Conservation (phyloP, 2,329 filamentous ascomycete genomes). For the Paramyrothecium sp. region DNA sequence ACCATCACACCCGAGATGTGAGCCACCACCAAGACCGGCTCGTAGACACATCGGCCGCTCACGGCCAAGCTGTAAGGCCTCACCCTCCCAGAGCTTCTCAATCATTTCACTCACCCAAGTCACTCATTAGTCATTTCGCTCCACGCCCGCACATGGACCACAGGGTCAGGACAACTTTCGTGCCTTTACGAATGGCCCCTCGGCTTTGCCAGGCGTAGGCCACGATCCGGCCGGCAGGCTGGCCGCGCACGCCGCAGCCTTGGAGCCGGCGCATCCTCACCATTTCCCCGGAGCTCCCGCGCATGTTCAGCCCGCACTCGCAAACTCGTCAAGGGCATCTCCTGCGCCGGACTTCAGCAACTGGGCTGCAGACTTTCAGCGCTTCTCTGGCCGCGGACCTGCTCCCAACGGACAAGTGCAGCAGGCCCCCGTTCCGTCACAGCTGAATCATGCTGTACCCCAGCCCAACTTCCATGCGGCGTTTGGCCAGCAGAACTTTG, state of each 20-base stretch:
- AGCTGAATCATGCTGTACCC: conserved; percentile 16
- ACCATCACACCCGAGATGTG: conserved; percentile 39
- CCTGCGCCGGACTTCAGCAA: conserved; percentile 20
- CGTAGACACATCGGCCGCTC: conserved; percentile 23
- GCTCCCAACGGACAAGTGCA: conserved; percentile 15
- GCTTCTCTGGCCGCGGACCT: conserved; percentile 23
- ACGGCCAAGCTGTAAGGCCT: conserved; percentile 26
- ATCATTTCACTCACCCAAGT: conserved; percentile 4
- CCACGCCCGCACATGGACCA: conserved; percentile 19
- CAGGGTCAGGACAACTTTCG: conserved; percentile 30
- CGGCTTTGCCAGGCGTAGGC: conserved; percentile 23
- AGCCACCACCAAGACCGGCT: conserved; percentile 41
- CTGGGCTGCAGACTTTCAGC: conserved; percentile 37
- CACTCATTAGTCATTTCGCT: conserved; percentile 29
- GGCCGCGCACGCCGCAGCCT: conserved; percentile 30
- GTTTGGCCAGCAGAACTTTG: conserved; percentile 24
- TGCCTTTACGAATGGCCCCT: conserved; percentile 30
- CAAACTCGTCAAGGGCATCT: conserved; percentile 11
- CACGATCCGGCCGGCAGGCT: conserved; percentile 32
- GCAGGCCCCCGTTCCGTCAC: conserved; percentile 16
- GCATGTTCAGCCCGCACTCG: conserved; percentile 19
- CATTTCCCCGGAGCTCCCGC: conserved; percentile 14
- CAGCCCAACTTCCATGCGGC: conserved; percentile 26
- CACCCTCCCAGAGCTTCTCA: background rate
- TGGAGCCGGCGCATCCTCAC: conserved; percentile 22